A percentile compares a stretch with the other conserved stretches of the same genome.
Conservation (phyloP, 371 early-diverging fungal species). For the Mucor circinelloides region DNA sequence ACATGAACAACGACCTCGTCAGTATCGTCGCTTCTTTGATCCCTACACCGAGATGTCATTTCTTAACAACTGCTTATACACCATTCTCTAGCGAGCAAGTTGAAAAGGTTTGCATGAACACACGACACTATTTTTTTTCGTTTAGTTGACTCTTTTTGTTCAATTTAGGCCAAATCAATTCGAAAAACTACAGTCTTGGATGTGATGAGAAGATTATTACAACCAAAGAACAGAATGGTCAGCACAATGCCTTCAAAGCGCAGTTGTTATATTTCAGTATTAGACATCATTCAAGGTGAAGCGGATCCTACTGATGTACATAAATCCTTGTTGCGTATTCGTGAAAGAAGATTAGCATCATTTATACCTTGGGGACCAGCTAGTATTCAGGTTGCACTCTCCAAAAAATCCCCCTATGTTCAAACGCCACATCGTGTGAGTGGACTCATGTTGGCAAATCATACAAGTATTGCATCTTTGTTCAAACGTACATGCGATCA, state of each 20-base stretch:
- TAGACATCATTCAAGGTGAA: slow-evolving; percentile 98
- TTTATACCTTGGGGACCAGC: slow-evolving; percentile 99
- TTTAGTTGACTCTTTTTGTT: not conserved
- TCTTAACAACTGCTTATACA: slow-evolving; percentile 96
- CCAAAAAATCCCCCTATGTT: slow-evolving; percentile 91
- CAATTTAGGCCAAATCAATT: slow-evolving; percentile 75
- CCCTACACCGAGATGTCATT: slow-evolving; percentile 97
- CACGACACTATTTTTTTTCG: not conserved
- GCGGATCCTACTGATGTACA: slow-evolving; percentile 98
- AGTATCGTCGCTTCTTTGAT: slow-evolving; percentile 94
- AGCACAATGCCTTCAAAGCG: slow-evolving; percentile 87
- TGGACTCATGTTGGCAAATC: slow-evolving; percentile 98
- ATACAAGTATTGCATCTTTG: slow-evolving; percentile 92
- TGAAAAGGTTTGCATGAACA: slow-evolving; percentile 68
- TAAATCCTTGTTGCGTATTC: slow-evolving; percentile 94
- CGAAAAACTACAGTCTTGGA: slow-evolving; percentile 97
- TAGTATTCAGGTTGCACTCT: slow-evolving; percentile 95
- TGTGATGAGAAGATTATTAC: slow-evolving; percentile 95
- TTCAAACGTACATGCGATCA: slow-evolving; percentile 96
- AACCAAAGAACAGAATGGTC: slow-evolving; percentile 97
- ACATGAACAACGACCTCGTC: slow-evolving; percentile 98
- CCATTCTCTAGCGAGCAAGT: slow-evolving; percentile 97
- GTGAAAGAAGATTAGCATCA: slow-evolving; percentile 91
- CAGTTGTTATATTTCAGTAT: slow-evolving; percentile 93
- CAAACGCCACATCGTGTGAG: slow-evolving; percentile 93